Evolutionary conservation across 2,329 filamentous ascomycete genomes (phyloP).

Genomic region (Fusarium xylarioides): DNA sequence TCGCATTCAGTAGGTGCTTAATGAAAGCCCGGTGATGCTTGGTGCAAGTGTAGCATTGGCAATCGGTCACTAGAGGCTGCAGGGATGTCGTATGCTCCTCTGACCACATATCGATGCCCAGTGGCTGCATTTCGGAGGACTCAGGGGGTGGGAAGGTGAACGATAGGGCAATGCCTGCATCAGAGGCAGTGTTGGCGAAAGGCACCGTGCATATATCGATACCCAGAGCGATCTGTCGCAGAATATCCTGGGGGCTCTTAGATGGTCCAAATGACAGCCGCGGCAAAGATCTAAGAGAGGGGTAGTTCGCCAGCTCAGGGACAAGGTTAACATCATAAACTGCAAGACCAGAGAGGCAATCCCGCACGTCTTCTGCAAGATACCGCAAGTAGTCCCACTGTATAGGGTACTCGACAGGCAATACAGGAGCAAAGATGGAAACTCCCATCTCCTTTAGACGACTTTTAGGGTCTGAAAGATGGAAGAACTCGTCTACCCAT

Average conservation of each 20-base stretch:
- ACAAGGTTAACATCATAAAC: slow-evolving; percentile 80
- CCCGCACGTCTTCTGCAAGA: slow-evolving; percentile 69
- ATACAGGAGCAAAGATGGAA: slow-evolving; percentile 70
- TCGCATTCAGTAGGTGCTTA: slow-evolving; percentile 85
- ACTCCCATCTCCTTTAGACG: slow-evolving; percentile 44
- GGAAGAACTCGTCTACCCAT: slow-evolving; percentile 78
- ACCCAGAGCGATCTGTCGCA: slow-evolving; percentile 79
- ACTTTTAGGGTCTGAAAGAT: slow-evolving; percentile 42
- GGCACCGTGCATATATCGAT: slow-evolving; percentile 82
- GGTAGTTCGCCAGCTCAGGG: slow-evolving; percentile 67
- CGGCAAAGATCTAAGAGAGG: slow-evolving; percentile 68
- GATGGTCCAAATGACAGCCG: slow-evolving; percentile 78
- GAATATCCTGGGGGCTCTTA: slow-evolving; percentile 76
- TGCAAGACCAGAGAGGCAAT: slow-evolving; percentile 73
- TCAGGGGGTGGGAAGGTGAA: slow-evolving; percentile 73
- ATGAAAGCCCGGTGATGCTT: slow-evolving; percentile 88
- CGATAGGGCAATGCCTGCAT: slow-evolving; percentile 83
- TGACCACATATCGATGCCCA: slow-evolving; percentile 85
- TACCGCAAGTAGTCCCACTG: slow-evolving; percentile 84
- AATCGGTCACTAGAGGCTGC: slow-evolving; percentile 68
- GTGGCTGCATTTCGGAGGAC: slow-evolving; percentile 48
- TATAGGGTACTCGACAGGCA: slow-evolving; percentile 77
- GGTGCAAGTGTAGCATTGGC: slow-evolving; percentile 84
- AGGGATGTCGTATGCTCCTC: slow-evolving; percentile 68
- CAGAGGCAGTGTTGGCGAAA: slow-evolving; percentile 78